Base-by-base conservation (phyloP, 2,329 filamentous ascomycete genomes). In the Domatiomyces catenatus region DNA sequence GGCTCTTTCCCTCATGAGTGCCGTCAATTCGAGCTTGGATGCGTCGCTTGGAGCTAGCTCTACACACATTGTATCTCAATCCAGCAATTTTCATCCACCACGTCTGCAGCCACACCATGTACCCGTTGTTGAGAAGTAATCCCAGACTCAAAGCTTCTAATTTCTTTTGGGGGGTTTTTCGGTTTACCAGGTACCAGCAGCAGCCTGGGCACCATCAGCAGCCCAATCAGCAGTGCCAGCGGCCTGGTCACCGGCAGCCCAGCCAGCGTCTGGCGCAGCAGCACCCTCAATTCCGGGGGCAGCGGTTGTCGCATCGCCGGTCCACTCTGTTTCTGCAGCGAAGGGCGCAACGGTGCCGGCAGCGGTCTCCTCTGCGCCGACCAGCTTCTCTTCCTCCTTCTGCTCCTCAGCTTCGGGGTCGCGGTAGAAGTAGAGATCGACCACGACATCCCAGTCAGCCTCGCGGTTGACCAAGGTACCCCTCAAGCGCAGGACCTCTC, bases 1-100 rank as follows among this genome's bases (percentile, higher is more conserved):
- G 83, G 94, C 88, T 96, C 90, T 96, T 96, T 96, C 90, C 90
- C 88, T 95, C 89, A 84, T 95, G 76, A 95, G 88, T 83, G 81
- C 83, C 75, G 71, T 75, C 75, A 79, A 60, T 55, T 57, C 55
- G 48, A 47, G 45, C 18, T 32, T 45, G 45, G 8, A 17, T 18
- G 12, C 28, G 42, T 42, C 3, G 3, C 20, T 24, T 15, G 18
- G 22, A 42, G 19, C n/a, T 18, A 42, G 19, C n/a, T 18, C n/a
- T 45, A 44, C 15, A 44, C 15, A 20, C 12, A 32, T 15, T 46
- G 8, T 15, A 26, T 17, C 8, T 15, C n/a, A 18, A 17, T 10
- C 28, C 22, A 32, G 7, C 17, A 24, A 47, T 10, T 32, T 32
- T 47, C 17, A 28, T 17, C 26, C 45, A 32, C 20, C 45, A 17